These are phyloP conservation scores for Elymus sibiricus DNA, from an alignment of 176 grass and related monocot genomes.

Conservation along the genomic window DNA sequence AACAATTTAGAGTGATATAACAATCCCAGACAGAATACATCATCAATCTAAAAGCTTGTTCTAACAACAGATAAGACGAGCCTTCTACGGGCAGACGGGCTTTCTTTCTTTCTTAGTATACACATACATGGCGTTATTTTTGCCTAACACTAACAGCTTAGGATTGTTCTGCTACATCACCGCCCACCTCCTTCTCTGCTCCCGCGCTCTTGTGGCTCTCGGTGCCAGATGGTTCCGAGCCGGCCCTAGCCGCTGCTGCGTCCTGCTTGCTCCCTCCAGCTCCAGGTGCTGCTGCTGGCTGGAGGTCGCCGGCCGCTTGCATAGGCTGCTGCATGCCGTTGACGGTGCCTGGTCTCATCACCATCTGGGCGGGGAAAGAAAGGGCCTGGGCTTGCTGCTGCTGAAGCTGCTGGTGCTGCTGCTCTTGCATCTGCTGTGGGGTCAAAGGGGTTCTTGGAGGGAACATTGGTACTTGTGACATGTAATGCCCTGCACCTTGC, in stretches of 20 bases:
- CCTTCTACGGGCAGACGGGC: background rate
- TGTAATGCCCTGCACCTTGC: constrained; percentile 59
- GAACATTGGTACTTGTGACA: constrained; percentile 72
- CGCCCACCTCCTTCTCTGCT: constrained; percentile 34
- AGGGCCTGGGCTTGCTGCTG: constrained; percentile 70
- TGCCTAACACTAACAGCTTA: constrained; percentile 20
- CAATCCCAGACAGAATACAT: constrained; percentile 9
- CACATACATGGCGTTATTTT: constrained; percentile 48
- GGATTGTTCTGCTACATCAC: constrained; percentile 44
- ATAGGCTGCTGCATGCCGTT: constrained; percentile 72
- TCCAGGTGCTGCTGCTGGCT: background rate
- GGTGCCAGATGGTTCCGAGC: constrained; percentile 36
- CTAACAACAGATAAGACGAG: constrained; percentile 26
- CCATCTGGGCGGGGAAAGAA: constrained; percentile 59
- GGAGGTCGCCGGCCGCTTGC: constrained; percentile 49
- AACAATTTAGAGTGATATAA: constrained; percentile 12
- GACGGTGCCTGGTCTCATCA: constrained; percentile 54
- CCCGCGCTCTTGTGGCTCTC: constrained; percentile 56
- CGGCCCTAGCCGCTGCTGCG: background rate
- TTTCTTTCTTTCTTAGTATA: constrained; percentile 34
- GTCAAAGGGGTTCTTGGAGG: constrained; percentile 75
- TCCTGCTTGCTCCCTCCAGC: constrained; percentile 58
- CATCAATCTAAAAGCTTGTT: constrained; percentile 38
- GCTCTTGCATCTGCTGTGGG: constrained; percentile 78
- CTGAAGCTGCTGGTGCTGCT: constrained; percentile 63